phyloP scores from a whole-genome alignment of 1,284 basidiomycete genomes.

The Baeospora myosura region DNA sequence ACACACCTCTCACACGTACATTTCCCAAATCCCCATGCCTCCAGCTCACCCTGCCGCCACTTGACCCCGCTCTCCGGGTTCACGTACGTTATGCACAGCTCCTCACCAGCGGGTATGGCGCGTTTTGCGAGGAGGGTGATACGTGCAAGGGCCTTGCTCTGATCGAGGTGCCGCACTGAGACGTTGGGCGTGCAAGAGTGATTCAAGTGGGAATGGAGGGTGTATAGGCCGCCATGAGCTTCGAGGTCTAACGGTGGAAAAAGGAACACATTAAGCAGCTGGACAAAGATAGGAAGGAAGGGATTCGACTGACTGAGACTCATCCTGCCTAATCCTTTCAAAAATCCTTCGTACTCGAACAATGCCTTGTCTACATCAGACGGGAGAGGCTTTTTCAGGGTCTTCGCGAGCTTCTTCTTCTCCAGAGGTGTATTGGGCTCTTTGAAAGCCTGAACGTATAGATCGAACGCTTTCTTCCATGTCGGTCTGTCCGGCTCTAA shows the following conservation, averaged over 20 bases:
- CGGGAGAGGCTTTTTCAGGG: constrained; percentile 51
- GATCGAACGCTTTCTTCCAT: constrained; percentile 56
- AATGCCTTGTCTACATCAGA: constrained; percentile 48
- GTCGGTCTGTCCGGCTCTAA: constrained; percentile 49
- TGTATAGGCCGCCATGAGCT: constrained; percentile 80
- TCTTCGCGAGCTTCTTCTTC: constrained; percentile 47
- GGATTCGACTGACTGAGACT: constrained; percentile 57
- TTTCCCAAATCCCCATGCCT: constrained; percentile 69
- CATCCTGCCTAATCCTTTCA: constrained; percentile 73
- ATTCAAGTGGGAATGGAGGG: constrained; percentile 82
- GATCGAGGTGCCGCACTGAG: constrained; percentile 64
- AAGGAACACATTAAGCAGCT: constrained; percentile 2
- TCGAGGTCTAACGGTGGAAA: constrained; percentile 57
- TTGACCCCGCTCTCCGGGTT: constrained; percentile 51
- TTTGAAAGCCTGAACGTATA: constrained; percentile 54
- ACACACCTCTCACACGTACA: constrained; percentile 65
- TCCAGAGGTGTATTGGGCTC: constrained; percentile 40
- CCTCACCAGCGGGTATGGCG: constrained; percentile 64
- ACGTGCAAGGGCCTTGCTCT: constrained; percentile 54
- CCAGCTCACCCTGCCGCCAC: constrained; percentile 50
- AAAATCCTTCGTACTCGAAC: constrained; percentile 70
- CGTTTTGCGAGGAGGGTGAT: constrained; percentile 65
- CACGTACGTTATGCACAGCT: constrained; percentile 76
- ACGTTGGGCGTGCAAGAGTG: constrained; percentile 78
- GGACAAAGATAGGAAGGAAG: no score